Evolutionary conservation across 2,329 filamentous ascomycete species (phyloP), one percentile per base, ranked within the genome.

Genomic region (Venturia pyrina): DNA sequence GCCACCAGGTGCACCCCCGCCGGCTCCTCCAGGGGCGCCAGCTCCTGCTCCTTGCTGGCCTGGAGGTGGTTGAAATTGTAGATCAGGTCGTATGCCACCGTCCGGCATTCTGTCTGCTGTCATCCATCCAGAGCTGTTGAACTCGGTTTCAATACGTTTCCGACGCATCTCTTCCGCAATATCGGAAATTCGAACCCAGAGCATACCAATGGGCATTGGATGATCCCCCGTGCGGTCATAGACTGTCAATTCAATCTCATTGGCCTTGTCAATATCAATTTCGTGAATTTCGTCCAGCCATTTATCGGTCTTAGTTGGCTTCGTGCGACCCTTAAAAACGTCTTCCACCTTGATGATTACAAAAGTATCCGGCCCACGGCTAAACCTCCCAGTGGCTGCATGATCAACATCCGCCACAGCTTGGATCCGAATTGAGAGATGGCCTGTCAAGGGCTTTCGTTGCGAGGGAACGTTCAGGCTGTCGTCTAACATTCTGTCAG

Each of bases 331-430:
- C 72, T 96, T 91, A 68, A 97, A 86, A 64, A 89, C 86, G 77
- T 99, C 95, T 79, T 99, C 95, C 57, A 98, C 93, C 78, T 99
- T 99, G 75, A 99, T 88, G 69, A 95, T 89, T 67, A 99, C 89
- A 74, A 95, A 97, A 0, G 95, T 98, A 76, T 99, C 95, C 2
- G 95, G 93, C 1, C 92, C 91, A 69, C 95, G 84, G 44, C 91
- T 89, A 74, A 99, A 98, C 68, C 90, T 83, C 62, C 90, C 87
- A 60, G 84, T 85, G 21, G 91, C 87, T 28, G 91, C 91, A 75
- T 99, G 95, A 73, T 98, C 93, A 48, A 98, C 95, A 75, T 98
- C 93, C 73, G 91, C 92, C 65, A 99, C 91, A 37, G 89, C 89
- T 71, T 93, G 85, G 71, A 99, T 88, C 62, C 91, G 87, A 73